A percentile compares a stretch with the other conserved stretches of the same genome.
phyloP scores from a whole-genome alignment of 192 early-diverging fungal genomes.

The Entomortierella beljakovae region DNA sequence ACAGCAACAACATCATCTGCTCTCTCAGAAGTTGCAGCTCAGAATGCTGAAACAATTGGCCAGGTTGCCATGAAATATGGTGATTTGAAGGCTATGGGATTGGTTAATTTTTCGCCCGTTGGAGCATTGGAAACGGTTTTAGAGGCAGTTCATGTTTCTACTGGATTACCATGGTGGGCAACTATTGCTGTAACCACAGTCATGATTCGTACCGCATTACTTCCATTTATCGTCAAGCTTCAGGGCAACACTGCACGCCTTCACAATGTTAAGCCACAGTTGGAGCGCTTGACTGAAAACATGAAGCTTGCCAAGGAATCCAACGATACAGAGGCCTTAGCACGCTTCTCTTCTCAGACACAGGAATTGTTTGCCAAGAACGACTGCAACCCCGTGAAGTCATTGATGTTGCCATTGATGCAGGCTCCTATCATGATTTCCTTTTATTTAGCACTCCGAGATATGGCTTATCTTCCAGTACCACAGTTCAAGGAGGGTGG shows the following conservation, averaged over 20 bases:
- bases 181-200: constrained; percentile 83
- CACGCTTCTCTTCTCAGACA: constrained; percentile 51
- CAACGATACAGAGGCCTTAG: constrained; percentile 67
- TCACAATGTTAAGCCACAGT: constrained; percentile 77
- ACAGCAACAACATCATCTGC: constrained; percentile 21
- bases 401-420: constrained; percentile 68
- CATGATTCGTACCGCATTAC: constrained; percentile 70
- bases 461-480: constrained; percentile 84
- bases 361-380: constrained; percentile 77
- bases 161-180: constrained; percentile 94
- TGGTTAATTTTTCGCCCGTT: constrained; percentile 77
- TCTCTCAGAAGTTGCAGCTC: constrained; percentile 37
- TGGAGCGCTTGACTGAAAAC: constrained; percentile 74
- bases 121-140: constrained; percentile 77
- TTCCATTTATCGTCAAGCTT: constrained; percentile 80
- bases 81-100: constrained; percentile 86
- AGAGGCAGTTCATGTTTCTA: constrained; percentile 83
- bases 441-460: constrained; percentile 85
- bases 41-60: constrained; percentile 57
- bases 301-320: constrained; percentile 66
- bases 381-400: constrained; percentile 73
- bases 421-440: constrained; percentile 86
- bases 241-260: constrained; percentile 78
- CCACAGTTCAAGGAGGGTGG: constrained; percentile 86
- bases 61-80: constrained; percentile 80